Conservation (phyloP, 106 monocot species). For the Phalaenopsis aphrodite region DNA sequence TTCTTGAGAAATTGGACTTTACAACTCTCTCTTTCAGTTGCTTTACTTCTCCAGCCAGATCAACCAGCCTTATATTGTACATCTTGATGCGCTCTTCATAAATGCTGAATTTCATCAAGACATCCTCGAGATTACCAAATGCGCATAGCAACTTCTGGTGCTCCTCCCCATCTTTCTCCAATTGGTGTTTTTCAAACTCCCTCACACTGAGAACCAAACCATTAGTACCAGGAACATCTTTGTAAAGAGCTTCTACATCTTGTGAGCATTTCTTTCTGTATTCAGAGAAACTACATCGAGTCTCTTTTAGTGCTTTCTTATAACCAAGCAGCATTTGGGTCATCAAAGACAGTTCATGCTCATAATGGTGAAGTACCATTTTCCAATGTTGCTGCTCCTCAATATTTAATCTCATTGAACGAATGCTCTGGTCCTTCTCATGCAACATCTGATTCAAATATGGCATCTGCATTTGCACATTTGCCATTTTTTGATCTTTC, state of each 20-base stretch:
- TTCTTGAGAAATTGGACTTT: constrained; percentile 6
- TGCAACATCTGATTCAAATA: constrained; percentile 40
- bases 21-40: constrained; percentile 30
- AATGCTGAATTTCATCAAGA: constrained; percentile 32
- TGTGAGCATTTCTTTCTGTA: constrained; percentile 56
- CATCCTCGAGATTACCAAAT: constrained; percentile 41
- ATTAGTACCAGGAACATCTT: constrained; percentile 54
- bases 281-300: constrained; percentile 42
- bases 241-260: constrained; percentile 55
- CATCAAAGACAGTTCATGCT: constrained; percentile 71
- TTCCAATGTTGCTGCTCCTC: constrained; percentile 70
- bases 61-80: constrained; percentile 20
- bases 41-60: constrained; percentile 19
- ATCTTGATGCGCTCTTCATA: constrained; percentile 13
- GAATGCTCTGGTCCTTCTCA: constrained; percentile 60
- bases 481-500: constrained; percentile 45
- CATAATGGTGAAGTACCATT: constrained; percentile 29
- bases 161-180: constrained; percentile 42
- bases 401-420: constrained; percentile 32
- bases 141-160: constrained; percentile 23
- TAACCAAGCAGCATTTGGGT: constrained; percentile 56
- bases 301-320: constrained; percentile 62
- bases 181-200: constrained; percentile 51
- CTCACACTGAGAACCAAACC: constrained; percentile 52
- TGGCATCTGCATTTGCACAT: constrained; percentile 56